phyloP scores from a whole-genome alignment of 2,329 filamentous ascomycete genomes.

The Aspergillus carbonarius region DNA sequence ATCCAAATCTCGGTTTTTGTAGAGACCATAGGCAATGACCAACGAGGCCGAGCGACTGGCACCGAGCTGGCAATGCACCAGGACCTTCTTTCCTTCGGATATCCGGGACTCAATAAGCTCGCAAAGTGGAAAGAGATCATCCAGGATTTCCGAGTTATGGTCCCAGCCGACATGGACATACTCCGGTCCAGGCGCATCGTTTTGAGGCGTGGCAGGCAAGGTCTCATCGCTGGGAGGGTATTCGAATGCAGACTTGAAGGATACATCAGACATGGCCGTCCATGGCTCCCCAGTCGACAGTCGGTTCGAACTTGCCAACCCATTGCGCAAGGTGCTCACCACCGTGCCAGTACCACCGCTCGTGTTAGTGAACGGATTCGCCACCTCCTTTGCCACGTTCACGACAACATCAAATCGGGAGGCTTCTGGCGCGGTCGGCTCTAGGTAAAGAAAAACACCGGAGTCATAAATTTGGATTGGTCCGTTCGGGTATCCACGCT shows the following conservation, averaged over 20 bases:
- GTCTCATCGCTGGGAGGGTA: conserved; percentile 33
- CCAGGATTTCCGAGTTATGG: conserved; percentile 66
- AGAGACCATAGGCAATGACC: conserved; percentile 65
- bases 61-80: conserved; percentile 65
- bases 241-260: conserved; percentile 52
- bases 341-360: conserved; percentile 38
- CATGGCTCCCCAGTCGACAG: conserved; percentile 42
- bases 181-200: conserved; percentile 50
- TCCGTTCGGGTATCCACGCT: conserved; percentile 63
- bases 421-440: conserved; percentile 61
- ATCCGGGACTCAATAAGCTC: conserved; percentile 62
- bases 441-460: conserved; percentile 61
- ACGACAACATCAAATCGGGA: conserved; percentile 62
- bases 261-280: conserved; percentile 46
- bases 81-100: conserved; percentile 57
- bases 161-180: conserved; percentile 67
- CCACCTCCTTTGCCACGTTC: conserved; percentile 65
- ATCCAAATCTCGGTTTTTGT: conserved; percentile 61
- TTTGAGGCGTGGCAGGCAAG: conserved; percentile 32
- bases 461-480: conserved; percentile 64
- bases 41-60: conserved; percentile 66
- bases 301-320: conserved; percentile 34
- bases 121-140: conserved; percentile 60
- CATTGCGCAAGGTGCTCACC: conserved; percentile 51
- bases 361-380: conserved; percentile 54